Evolutionary conservation across 2,329 filamentous ascomycete species (phyloP).

Genomic region (Xylaria sp.): DNA sequence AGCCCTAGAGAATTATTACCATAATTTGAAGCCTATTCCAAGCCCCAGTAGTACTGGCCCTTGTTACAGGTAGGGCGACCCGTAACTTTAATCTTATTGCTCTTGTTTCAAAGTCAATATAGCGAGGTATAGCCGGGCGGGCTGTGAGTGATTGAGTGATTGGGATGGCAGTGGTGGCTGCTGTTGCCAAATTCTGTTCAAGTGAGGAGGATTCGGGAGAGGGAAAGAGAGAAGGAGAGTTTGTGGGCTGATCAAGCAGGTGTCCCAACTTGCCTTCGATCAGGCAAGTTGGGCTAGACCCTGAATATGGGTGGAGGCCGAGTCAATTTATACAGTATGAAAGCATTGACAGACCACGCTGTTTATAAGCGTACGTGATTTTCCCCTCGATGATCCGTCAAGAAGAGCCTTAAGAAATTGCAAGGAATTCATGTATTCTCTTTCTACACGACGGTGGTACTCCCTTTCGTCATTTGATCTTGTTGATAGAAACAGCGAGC

Average conservation of each 20-base stretch:
- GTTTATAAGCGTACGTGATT: too few relatives aligned
- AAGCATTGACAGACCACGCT: too few relatives aligned
- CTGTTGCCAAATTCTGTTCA: background rate
- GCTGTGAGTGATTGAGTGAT: background rate
- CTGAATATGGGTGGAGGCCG: background rate
- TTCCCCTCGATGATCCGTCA: too few relatives aligned
- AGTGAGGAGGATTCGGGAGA: background rate
- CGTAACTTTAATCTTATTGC: background rate
- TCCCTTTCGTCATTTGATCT: too few relatives aligned
- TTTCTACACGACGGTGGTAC: too few relatives aligned
- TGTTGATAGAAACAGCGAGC: too few relatives aligned
- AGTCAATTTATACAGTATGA: background rate
- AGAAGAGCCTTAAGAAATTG: too few relatives aligned
- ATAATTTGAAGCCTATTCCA: too few relatives aligned
- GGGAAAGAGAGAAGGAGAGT: background rate
- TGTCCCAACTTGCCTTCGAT: background rate
- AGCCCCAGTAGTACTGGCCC: too few relatives aligned
- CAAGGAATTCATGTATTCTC: too few relatives aligned
- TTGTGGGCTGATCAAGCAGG: background rate
- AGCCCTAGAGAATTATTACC: too few relatives aligned
- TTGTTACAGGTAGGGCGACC: too few relatives aligned
- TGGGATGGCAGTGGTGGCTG: background rate
- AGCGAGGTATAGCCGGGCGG: background rate
- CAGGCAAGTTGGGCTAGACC: background rate
- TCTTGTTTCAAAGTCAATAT: background rate